Evolutionary conservation across 495 filamentous ascomycete genomes (phyloP).

Genomic region (Daldinia vernicosa): DNA sequence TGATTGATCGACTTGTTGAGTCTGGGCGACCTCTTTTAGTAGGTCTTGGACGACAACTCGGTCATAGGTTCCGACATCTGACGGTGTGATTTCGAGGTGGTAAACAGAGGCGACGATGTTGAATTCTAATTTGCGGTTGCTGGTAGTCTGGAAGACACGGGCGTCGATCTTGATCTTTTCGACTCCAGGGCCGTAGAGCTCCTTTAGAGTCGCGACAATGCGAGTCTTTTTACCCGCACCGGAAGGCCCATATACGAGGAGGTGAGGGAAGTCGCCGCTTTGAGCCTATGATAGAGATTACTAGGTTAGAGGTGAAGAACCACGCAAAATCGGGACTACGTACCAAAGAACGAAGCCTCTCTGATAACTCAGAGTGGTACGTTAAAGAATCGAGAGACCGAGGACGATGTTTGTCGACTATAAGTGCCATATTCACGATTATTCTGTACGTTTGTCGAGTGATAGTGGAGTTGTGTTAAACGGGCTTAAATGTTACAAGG

Average conservation of each 20-base stretch:
- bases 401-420: slow-evolving; percentile 96
- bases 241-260: slow-evolving; percentile 94
- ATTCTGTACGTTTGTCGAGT: neutral
- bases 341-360: slow-evolving; percentile 87
- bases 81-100: slow-evolving; percentile 97
- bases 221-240: slow-evolving; percentile 98
- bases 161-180: slow-evolving; percentile 98
- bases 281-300: slow-evolving; percentile 70
- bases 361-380: slow-evolving; percentile 89
- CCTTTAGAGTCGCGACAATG: slow-evolving; percentile 90
- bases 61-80: slow-evolving; percentile 96
- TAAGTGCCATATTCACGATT: slow-evolving; percentile 64
- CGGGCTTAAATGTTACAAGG: neutral
- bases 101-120: slow-evolving; percentile 96
- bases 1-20: slow-evolving; percentile 91
- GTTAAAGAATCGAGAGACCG: slow-evolving; percentile 83
- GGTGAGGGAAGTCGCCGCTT: slow-evolving; percentile 95
- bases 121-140: slow-evolving; percentile 97
- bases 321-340: slow-evolving; percentile 37
- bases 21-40: slow-evolving; percentile 97
- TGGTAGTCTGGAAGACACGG: slow-evolving; percentile 92
- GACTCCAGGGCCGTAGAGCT: slow-evolving; percentile 89
- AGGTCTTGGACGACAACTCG: slow-evolving; percentile 94
- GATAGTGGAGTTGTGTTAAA: neutral
- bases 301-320: slow-evolving; percentile 24